Conservation (phyloP, 495 filamentous ascomycete genomes). For the Penicillium nucicola region DNA sequence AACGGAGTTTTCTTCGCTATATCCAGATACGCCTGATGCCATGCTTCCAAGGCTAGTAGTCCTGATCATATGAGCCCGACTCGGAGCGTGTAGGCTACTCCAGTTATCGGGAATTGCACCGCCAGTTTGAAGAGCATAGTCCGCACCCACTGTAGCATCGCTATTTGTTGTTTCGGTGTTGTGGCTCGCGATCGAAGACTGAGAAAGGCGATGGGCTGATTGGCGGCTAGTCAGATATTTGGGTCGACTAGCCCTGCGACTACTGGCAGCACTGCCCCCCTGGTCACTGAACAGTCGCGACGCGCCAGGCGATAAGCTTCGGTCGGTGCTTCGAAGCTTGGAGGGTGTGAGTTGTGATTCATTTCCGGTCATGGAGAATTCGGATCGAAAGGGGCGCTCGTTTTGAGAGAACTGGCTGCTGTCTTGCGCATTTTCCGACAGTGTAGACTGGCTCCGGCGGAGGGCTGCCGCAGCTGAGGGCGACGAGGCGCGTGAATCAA, state of each 20-base stretch:
- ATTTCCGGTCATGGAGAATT: conserved; percentile 18
- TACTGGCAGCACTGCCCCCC: conserved; percentile 25
- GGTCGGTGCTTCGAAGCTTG: conserved; percentile 21
- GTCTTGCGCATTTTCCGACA: conserved; percentile 16
- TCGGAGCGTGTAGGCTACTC: conserved; percentile 35
- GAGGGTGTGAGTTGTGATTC: conserved; percentile 33
- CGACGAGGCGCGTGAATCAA: conserved; percentile 63
- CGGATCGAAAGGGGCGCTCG: conserved; percentile 23
- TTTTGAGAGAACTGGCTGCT: conserved; percentile 23
- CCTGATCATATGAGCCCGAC: conserved; percentile 61
- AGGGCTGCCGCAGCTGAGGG: conserved; percentile 63
- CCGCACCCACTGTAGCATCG: conserved; percentile 72
- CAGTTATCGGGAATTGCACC: conserved; percentile 67
- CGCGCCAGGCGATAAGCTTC: conserved; percentile 37
- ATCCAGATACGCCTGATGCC: conserved; percentile 83
- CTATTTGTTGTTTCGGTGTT: conserved; percentile 59
- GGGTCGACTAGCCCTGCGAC: conserved; percentile 52
- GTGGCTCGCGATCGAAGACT: conserved; percentile 67
- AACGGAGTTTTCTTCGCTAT: conserved; percentile 56
- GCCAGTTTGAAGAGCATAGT: conserved; percentile 82
- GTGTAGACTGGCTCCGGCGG: conserved; percentile 33
- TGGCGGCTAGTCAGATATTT: conserved; percentile 72
- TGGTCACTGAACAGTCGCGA: conserved; percentile 33
- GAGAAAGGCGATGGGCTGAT: conserved; percentile 73
- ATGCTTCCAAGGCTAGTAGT: conserved; percentile 91